Evolutionary conservation across 176 grass and related monocot species (phyloP), one percentile per base, ranked within the genome.

Genomic region (Pontederia paniculata): DNA sequence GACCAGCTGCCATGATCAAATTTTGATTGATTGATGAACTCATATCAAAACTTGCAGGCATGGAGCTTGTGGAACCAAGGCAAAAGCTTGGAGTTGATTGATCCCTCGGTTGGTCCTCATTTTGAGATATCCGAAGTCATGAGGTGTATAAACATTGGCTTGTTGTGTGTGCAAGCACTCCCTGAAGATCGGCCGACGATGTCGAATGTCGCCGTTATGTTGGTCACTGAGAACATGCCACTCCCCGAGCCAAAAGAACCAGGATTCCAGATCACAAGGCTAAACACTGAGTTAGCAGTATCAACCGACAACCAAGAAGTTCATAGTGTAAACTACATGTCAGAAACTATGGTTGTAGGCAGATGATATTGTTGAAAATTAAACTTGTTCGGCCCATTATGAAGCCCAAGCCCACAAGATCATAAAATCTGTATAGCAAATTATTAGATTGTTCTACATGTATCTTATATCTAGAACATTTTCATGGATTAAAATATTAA

Each of bases 21-120:
- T 11, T 18, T 9, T 21, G 10, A 21, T 55, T 12, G 4, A 5
- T 55, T 10, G 14, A 17, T 21, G 5, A 21, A 8, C 3, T 23
- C 10, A 6, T 10, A 10, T 21, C 1, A 0, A 19, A 21, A 1
- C 11, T 44, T 41, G 0, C 17, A 60, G 58, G 41, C 16, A 3
- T 60, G 58, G 58, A 60, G 9, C 19, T 45, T 60, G 10, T 60
- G 58, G 58, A 60, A 4, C 5, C 16, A 60, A 45, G 41, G 9
- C 11, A 60, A 20, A 10, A 41, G 7, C 42, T 14, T 45, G 7
- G 41, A 45, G n/a, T n/a, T 44, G 7, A 3, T 60, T 19, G 58
- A 60, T 44, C 3, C 42, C 44, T 60, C 58, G 44, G 44, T 60
- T 5, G 17, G 31, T 19, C 6, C 15, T 31, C 5, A 31, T 17